phyloP scores from a whole-genome alignment of 1,139 yeast species.

The Candida tetrigidarum region DNA sequence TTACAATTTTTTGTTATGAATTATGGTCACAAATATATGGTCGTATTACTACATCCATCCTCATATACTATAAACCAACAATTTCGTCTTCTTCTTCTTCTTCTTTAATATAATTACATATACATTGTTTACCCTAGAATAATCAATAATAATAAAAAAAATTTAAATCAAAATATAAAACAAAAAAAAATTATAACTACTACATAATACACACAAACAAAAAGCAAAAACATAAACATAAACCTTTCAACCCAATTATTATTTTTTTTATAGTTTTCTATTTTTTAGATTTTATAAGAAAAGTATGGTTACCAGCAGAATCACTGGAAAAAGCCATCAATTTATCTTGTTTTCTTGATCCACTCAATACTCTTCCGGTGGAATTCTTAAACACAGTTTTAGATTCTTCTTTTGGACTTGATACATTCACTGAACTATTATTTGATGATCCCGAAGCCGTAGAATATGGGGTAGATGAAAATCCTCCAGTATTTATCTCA shows the following conservation, averaged over 20 bases:
- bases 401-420: slow-evolving; percentile 12
- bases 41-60: not conserved
- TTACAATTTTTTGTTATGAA: not conserved
- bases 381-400: slow-evolving; percentile 25
- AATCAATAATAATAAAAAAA: not conserved
- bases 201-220: slow-evolving; percentile 1
- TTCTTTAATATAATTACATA: no score
- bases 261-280: slow-evolving; percentile 19
- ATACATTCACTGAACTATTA: slow-evolving; percentile 1
- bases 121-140: not conserved
- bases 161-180: no score
- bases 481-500: not conserved
- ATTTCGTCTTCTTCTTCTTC: not conserved
- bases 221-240: no score
- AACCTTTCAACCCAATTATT: not conserved
- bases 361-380: slow-evolving; percentile 30
- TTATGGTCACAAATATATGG: not conserved
- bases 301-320: slow-evolving; percentile 46
- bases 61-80: not conserved
- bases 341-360: slow-evolving; percentile 29
- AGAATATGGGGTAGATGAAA: slow-evolving; percentile 12
- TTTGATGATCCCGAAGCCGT: slow-evolving; percentile 12
- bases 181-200: not conserved
- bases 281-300: slow-evolving; percentile 42
- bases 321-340: slow-evolving; percentile 49